A percentile compares a stretch with the other conserved stretches of the same genome.
Conservation (phyloP, 768 basidiomycete species). For the Leccinum incarnatum region DNA sequence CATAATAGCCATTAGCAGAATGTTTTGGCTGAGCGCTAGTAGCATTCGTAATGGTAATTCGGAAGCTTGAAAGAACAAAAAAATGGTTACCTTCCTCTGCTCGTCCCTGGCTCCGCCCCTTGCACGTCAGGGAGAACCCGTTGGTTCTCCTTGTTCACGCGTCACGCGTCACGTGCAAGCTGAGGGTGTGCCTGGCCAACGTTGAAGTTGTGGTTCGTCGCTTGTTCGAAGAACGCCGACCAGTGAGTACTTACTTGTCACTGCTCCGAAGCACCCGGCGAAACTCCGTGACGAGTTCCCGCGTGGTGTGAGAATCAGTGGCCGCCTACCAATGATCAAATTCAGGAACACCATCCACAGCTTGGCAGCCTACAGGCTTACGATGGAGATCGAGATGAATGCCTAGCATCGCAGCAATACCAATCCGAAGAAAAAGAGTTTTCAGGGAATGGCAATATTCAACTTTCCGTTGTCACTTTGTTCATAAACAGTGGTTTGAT, state of each 20-base stretch:
- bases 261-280: neutral
- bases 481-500: neutral
- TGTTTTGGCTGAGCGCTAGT: neutral
- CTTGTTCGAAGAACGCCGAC: neutral
- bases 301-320: neutral
- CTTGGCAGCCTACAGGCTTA: neutral
- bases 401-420: too few species aligned
- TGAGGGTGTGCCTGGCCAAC: neutral
- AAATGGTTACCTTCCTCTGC: neutral
- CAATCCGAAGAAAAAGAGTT: too few species aligned
- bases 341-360: neutral
- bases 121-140: neutral
- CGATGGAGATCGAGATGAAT: neutral
- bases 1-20: neutral
- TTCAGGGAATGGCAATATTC: too few species aligned
- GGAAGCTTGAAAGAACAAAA: neutral
- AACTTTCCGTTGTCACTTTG: too few species aligned
- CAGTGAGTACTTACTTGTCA: neutral
- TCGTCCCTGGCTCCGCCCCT: neutral
- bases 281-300: neutral
- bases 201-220: neutral
- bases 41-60: neutral
- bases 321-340: neutral
- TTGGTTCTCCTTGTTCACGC: neutral
- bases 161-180: neutral